Conservation (phyloP, 371 early-diverging fungal genomes). For the Syncephalis fuscata region DNA sequence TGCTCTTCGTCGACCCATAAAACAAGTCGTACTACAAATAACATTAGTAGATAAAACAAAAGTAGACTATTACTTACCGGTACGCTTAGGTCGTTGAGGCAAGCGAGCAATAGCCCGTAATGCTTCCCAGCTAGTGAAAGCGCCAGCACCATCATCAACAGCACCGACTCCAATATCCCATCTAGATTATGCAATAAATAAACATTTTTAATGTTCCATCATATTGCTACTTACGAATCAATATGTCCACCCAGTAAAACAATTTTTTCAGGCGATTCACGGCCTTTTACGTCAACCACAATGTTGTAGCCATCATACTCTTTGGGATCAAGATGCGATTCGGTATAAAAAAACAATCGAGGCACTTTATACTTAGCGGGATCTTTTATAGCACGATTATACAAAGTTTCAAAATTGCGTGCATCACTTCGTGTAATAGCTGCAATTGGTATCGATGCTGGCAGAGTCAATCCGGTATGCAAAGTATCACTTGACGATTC, state of each 20-base stretch:
- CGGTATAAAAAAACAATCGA: conserved; percentile 19
- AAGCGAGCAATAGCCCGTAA: conserved; percentile 19
- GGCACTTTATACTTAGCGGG: conserved; percentile 12
- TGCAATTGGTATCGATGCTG: conserved; percentile 29
- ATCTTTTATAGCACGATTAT: conserved; percentile 8
- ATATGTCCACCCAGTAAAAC: conserved; percentile 36
- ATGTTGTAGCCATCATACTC: conserved; percentile 21
- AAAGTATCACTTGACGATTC: conserved; percentile 19
- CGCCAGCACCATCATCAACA: conserved; percentile 31
- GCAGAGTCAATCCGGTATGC: conserved; percentile 22
- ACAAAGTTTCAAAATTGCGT: conserved; percentile 19
- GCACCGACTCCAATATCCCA: conserved; percentile 43
- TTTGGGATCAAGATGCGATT: conserved; percentile 11
- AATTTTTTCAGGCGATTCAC: conserved; percentile 26
- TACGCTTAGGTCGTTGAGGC: conserved; percentile 20
- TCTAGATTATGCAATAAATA: neutral
- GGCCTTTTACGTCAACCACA: conserved; percentile 28
- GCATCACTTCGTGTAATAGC: conserved; percentile 31
- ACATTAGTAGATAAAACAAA: too few relatives aligned
- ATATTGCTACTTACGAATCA: conserved; percentile 13
- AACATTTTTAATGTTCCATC: too few relatives aligned
- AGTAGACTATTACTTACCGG: conserved; percentile 7
- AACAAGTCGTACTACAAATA: conserved; percentile 19
- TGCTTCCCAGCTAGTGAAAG: conserved; percentile 30
- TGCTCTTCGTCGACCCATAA: conserved; percentile 40